Evolutionary conservation across 2,329 filamentous ascomycete genomes (phyloP), one percentile per base, ranked within the genome.

Genomic region (Lachnellula suecica): DNA sequence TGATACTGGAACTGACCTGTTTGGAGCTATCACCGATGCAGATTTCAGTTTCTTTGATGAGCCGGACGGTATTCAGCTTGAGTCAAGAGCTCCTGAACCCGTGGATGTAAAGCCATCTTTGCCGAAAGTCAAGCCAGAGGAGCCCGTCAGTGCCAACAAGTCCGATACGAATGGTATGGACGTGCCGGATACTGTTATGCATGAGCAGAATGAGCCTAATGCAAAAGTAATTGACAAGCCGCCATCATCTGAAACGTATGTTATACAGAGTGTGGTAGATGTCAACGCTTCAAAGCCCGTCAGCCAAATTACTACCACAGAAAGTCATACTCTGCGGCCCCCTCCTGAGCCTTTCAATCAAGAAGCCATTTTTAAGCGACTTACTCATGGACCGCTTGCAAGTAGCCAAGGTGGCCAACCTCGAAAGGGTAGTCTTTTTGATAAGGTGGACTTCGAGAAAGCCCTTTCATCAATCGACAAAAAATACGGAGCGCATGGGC

Each of bases 1-100:
- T 19, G 86, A 89, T 49, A 76, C 88, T 59, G 84, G 84, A 11
- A 81, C 79, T 8, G 85, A 89, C 59, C 81, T 87, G 59, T 90
- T 89, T 69, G 84, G 79, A n/a, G 82, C 71, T 29, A 78, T 93
- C n/a, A 91, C 87, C 1, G 89, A 94, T 60, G 88, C 84, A 5
- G 89, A 94, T 64, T 93, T 93, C 66, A 89, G 82, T 66, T 93
- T 92, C 68, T 93, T 93, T 60, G 88, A 93, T 62, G 84, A 87
- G 55, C 75, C 75, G 53, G 72, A 69, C 53, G 65, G 45, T 42
- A 41, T 64, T 25, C 50, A 60, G n/a, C 49, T 61, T 44, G 59
- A 62, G 37, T 47, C 57, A 24, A 59, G 61, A 22, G 15, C 45
- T 34, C n/a, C 47, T 38, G 52, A 38, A 4, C 54, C 54, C 15